These are phyloP conservation scores for Globisporangium spiculum DNA, from an alignment of 352 stramenopile genomes.

Conservation along the genomic window DNA sequence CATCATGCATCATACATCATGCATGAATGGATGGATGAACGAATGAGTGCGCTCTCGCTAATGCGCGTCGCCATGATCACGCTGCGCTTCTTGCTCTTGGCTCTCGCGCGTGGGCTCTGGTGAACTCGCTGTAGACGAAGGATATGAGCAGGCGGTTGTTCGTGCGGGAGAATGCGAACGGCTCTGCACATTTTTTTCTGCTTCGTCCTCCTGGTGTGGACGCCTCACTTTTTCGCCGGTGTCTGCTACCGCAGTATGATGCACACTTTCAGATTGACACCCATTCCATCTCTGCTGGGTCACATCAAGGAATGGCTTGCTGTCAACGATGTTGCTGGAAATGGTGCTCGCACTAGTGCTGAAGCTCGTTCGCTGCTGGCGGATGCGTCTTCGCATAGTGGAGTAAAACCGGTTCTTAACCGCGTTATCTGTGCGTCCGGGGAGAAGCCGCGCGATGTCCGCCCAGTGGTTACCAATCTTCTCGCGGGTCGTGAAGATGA, in stretches of 20 bases:
- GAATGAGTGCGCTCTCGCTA: not conserved
- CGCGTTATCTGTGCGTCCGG: conserved; percentile 94
- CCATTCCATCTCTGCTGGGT: not conserved
- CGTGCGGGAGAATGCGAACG: not conserved
- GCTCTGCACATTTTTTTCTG: not conserved
- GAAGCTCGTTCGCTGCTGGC: conserved; percentile 37
- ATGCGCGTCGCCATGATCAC: not conserved
- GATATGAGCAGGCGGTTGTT: not conserved
- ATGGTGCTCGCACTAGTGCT: not conserved
- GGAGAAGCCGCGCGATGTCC: conserved; percentile 94
- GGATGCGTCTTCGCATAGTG: conserved; percentile 63
- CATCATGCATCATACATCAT: too few relatives aligned
- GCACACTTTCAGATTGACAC: not conserved
- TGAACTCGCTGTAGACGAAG: not conserved
- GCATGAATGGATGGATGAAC: not conserved
- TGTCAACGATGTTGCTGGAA: not conserved
- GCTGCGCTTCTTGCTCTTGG: not conserved
- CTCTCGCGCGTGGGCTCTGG: not conserved
- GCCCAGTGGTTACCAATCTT: conserved; percentile 96
- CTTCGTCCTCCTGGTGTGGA: not conserved
- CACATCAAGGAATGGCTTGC: not conserved
- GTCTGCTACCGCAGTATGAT: not conserved
- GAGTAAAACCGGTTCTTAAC: conserved; percentile 96
- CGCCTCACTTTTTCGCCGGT: not conserved
- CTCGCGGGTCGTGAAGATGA: conserved; percentile 76